Conservation (phyloP, 176 grass and related monocot genomes). For the Saccharum officinarum region DNA sequence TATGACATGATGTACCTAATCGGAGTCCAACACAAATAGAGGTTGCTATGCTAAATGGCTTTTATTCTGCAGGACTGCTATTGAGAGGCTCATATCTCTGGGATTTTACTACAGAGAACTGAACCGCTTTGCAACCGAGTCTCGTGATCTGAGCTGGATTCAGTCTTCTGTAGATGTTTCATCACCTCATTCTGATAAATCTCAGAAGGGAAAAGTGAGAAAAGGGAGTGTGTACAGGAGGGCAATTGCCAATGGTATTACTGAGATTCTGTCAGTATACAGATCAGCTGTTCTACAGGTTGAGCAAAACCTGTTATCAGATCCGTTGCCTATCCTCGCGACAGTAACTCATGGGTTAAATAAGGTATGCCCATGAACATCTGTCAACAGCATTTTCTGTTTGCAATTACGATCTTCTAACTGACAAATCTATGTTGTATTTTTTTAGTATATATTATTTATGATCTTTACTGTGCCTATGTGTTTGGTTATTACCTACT, state of each 20-base stretch:
- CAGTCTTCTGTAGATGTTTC: constrained; percentile 60
- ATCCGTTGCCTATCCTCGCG: constrained; percentile 86
- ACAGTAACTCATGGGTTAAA: constrained; percentile 79
- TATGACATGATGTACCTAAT: background rate
- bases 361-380: constrained; percentile 54
- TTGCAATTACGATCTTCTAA: constrained; percentile 11
- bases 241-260: constrained; percentile 93
- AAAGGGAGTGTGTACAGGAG: constrained; percentile 84
- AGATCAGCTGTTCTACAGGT: constrained; percentile 91
- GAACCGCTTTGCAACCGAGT: constrained; percentile 76
- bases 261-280: constrained; percentile 91
- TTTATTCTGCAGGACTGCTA: constrained; percentile 63
- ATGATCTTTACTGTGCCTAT: background rate
- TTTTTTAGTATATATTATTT: background rate
- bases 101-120: constrained; percentile 94
- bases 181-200: constrained; percentile 34
- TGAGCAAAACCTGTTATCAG: constrained; percentile 90
- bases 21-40: background rate
- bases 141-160: constrained; percentile 81
- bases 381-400: background rate
- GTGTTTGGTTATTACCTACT: background rate
- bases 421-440: constrained; percentile 13
- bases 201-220: constrained; percentile 45
- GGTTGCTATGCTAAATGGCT: background rate
- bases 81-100: constrained; percentile 83